Evolutionary conservation across 495 filamentous ascomycete genomes (phyloP).

Genomic region (Talaromyces stipitatus): DNA sequence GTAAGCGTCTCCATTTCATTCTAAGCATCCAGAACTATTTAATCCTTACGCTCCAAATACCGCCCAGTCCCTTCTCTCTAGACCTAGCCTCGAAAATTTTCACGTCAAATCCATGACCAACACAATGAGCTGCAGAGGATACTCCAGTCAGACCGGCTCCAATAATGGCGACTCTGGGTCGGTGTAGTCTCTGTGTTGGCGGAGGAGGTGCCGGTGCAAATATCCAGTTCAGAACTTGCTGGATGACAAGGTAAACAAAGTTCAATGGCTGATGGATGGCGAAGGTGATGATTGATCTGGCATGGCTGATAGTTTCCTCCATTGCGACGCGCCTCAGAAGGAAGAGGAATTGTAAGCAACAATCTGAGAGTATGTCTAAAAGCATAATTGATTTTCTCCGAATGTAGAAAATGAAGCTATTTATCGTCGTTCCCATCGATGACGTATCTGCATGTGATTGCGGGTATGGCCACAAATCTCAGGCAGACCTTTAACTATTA

Average conservation of each 20-base stretch:
- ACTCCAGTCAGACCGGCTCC: constrained; percentile 79
- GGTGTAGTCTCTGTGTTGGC: constrained; percentile 36
- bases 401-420: neutral
- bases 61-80: constrained; percentile 55
- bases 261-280: constrained; percentile 26
- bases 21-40: neutral
- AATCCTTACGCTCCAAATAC: constrained; percentile 71
- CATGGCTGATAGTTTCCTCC: neutral
- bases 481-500: no score
- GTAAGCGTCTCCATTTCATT: constrained; percentile 7
- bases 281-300: constrained; percentile 1
- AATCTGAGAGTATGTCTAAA: neutral
- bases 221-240: constrained; percentile 56
- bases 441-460: constrained; percentile 6
- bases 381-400: neutral
- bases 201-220: constrained; percentile 64
- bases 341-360: neutral
- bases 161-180: constrained; percentile 69
- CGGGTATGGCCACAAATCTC: neutral
- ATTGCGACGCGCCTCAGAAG: neutral
- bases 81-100: constrained; percentile 66
- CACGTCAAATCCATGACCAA: constrained; percentile 82
- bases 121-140: constrained; percentile 73
- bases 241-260: constrained; percentile 58
- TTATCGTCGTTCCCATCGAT: neutral